Evolutionary conservation across 139 green algal species (phyloP).

Genomic region (Chlamydomonas applanata): DNA sequence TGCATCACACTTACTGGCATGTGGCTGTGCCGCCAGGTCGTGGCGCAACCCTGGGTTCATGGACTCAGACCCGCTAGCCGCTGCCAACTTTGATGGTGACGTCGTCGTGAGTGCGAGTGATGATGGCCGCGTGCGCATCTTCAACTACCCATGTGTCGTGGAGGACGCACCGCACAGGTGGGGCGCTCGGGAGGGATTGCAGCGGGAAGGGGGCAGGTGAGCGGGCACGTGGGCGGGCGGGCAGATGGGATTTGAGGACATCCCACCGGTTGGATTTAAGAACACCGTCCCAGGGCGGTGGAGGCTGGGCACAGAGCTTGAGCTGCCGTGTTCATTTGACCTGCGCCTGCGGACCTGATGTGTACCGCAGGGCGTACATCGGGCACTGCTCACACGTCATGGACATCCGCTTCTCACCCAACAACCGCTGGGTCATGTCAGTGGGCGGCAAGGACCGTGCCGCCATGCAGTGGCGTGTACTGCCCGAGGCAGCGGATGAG

Average conservation of each 20-base stretch:
- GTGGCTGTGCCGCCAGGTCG: conserved; percentile 37
- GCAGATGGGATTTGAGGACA: too few species aligned
- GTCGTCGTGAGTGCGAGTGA: conserved; percentile 41
- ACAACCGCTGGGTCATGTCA: conserved; percentile 51
- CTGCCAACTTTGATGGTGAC: conserved; percentile 23
- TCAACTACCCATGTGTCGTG: conserved; percentile 67
- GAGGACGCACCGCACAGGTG: conserved; percentile 52
- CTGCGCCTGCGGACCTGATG: too few species aligned
- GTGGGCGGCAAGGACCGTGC: conserved; percentile 58
- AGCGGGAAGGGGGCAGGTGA: too few species aligned
- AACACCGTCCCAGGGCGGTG: too few species aligned
- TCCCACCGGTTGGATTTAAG: too few species aligned
- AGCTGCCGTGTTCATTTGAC: too few species aligned
- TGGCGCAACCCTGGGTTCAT: conserved; percentile 20
- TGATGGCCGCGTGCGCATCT: conserved; percentile 47
- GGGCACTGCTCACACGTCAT: conserved; percentile 72
- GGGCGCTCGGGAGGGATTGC: too few species aligned
- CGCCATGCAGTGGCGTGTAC: conserved; percentile 56
- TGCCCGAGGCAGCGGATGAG: conserved; percentile 25
- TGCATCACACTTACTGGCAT: too few species aligned
- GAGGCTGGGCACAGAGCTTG: too few species aligned
- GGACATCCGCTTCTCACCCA: conserved; percentile 54
- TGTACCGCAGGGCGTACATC: conserved; percentile 36
- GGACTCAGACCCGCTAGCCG: conserved; percentile 30
- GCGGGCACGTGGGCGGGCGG: too few species aligned